Conservation (phyloP, 352 stramenopile genomes). For the Pythium brachiatum region DNA sequence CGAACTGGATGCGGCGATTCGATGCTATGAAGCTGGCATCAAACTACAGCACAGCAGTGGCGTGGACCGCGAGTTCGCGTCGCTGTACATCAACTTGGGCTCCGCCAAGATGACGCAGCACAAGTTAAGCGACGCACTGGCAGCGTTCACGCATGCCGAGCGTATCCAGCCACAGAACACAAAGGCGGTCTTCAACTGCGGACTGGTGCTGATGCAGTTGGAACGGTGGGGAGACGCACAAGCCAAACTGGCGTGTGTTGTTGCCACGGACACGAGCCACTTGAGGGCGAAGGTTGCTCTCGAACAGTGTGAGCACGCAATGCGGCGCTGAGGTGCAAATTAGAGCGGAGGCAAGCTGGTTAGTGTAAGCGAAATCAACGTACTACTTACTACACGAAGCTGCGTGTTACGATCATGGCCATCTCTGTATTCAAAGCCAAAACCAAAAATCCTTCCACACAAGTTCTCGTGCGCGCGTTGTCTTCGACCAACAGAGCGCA, state of each 20-base stretch:
- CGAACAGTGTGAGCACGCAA: constrained; percentile 7
- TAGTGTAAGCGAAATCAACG: neutral
- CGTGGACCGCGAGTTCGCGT: constrained; percentile 45
- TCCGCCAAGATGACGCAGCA: constrained; percentile 47
- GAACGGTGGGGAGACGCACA: constrained; percentile 24
- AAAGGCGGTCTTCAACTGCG: constrained; percentile 62
- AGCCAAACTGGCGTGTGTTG: constrained; percentile 28
- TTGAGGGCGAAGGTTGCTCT: constrained; percentile 8
- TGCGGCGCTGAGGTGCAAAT: neutral
- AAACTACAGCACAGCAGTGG: constrained; percentile 24
- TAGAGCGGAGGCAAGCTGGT: no score
- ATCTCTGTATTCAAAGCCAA: constrained; percentile 4
- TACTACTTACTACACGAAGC: no score
- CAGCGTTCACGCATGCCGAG: constrained; percentile 37
- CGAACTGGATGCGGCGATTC: constrained; percentile 41
- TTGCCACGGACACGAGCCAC: constrained; percentile 22
- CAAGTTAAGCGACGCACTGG: constrained; percentile 35
- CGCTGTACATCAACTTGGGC: constrained; percentile 66
- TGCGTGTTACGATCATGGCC: neutral
- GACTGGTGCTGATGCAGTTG: constrained; percentile 48
- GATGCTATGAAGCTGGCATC: constrained; percentile 52
- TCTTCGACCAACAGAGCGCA: constrained; percentile 9
- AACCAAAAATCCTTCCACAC: neutral
- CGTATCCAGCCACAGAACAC: constrained; percentile 50
- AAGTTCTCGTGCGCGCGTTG: constrained; percentile 5